Conservation (phyloP, 495 filamentous ascomycete genomes). For the Podospora comata region DNA sequence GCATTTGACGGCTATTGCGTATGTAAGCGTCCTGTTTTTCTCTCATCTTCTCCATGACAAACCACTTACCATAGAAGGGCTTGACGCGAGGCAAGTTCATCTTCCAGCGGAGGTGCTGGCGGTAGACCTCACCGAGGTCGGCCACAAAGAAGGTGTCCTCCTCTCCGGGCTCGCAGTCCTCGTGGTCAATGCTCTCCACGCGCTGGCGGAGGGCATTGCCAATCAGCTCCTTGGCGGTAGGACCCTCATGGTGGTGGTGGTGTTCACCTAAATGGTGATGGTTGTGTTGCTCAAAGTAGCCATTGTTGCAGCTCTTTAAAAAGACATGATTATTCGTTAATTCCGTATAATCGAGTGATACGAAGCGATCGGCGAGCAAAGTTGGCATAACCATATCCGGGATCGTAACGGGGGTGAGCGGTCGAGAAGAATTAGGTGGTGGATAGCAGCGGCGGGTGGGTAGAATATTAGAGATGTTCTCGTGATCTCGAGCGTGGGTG, state of each 20-base stretch:
- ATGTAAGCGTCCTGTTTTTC: conserved; percentile 11
- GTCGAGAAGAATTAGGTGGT: conserved; percentile 10
- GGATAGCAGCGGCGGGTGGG: background rate
- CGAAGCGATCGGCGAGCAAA: conserved; percentile 44
- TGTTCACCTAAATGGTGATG: conserved; percentile 28
- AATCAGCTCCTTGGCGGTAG: conserved; percentile 59
- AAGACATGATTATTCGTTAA: conserved; percentile 47
- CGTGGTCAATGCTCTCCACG: conserved; percentile 75
- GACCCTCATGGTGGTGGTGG: conserved; percentile 33
- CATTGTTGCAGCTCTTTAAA: conserved; percentile 40
- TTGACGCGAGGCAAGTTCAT: conserved; percentile 86
- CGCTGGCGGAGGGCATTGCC: conserved; percentile 76
- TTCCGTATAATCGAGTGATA: conserved; percentile 38
- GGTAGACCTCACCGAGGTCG: conserved; percentile 97
- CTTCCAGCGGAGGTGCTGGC: conserved; percentile 98
- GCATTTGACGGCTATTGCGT: conserved; percentile 82
- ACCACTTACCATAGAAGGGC: conserved; percentile 84
- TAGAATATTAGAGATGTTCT: background rate
- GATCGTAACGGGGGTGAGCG: conserved; percentile 27
- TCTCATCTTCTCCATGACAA: background rate
- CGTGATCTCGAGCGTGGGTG: background rate
- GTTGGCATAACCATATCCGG: conserved; percentile 57
- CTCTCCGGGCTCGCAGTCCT: conserved; percentile 80
- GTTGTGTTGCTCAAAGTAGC: conserved; percentile 33
- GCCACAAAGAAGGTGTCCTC: conserved; percentile 98